Percentiles rank a stretch among this genome's conserved stretches.
Evolutionary conservation across 1,284 basidiomycete species (phyloP).

Genomic region (Gomphus sp.): DNA sequence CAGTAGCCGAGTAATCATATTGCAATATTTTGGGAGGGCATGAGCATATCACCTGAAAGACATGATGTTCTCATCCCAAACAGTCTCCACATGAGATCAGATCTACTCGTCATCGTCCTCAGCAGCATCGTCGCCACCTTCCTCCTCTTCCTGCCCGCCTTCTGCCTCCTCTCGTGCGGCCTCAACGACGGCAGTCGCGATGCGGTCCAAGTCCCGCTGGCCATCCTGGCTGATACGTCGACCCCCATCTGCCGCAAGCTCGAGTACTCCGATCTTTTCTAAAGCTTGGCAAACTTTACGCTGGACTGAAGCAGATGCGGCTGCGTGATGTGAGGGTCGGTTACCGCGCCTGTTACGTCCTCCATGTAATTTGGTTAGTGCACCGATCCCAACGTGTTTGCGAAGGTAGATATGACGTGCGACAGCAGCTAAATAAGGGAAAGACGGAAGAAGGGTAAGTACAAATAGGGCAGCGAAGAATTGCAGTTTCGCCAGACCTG

Average conservation of each 20-base stretch:
- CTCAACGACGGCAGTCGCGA: conserved; percentile 95
- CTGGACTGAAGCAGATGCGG: conserved; percentile 82
- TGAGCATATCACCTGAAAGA: conserved; percentile 4
- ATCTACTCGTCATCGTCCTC: conserved; percentile 2
- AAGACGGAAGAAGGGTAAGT: conserved; percentile 6
- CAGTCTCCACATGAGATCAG: not conserved
- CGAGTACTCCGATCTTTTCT: conserved; percentile 98
- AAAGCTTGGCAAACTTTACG: conserved; percentile 92
- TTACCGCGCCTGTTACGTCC: conserved; percentile 92
- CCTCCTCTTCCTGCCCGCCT: conserved; percentile 83
- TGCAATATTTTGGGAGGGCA: conserved; percentile 5
- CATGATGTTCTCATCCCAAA: not conserved
- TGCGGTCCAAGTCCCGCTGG: conserved; percentile 96
- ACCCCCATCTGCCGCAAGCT: conserved; percentile 90
- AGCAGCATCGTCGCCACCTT: conserved; percentile 45
- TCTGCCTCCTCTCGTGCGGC: conserved; percentile 76
- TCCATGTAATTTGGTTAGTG: conserved; percentile 95
- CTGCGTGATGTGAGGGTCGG: conserved; percentile 90
- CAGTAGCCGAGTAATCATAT: not conserved
- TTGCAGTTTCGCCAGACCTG: conserved; percentile 51
- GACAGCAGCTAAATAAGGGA: conserved; percentile 64
- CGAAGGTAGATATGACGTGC: conserved; percentile 99
- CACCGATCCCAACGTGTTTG: conserved; percentile 96
- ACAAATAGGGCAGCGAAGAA: not conserved
- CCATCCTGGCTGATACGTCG: conserved; percentile 96